Base-by-base conservation (phyloP, 768 basidiomycete species). In the Suillus clintonianus region DNA sequence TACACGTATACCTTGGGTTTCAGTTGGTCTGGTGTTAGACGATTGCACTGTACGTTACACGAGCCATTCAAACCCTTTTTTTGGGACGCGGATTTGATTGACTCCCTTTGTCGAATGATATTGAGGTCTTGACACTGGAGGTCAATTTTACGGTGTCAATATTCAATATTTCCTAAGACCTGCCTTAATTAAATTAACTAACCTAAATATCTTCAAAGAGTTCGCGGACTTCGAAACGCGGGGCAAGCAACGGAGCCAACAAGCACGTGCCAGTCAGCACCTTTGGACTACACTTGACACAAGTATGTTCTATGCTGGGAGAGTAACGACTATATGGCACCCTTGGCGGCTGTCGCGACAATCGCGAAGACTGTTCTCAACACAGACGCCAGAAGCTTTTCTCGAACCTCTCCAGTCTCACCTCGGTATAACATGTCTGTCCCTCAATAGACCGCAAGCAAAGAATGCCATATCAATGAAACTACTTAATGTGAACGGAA, bases 391-490 rank as follows among this genome's bases (percentile, higher is more conserved):
- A 5, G 78, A 80, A 62, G 81, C 75, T 14, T 81, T 76, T 68
- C 77, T 91, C 32, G 83, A 89, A 70, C 81, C 82, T 22, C 71
- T 86, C 17, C 67, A 74, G 34, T 80, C 82, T 17, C 80, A 86
- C 67, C 86, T 87, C 9, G 92, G 92, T 9, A 82, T 95, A 57
- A 81, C 85, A 22, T 90, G 83, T 67, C 81, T 96, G 22, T 86
- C 86, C n/a, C 85, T 96, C 63, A 91, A 95, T 71, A 82, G 92
- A 64, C 91, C 93, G 9, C 83, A 89, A 68, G 88, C 86, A 69
- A 94, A 89, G 83, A 97, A 97, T 78, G 93, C 95, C 24, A 92
- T 97, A 51, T 95, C 93, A 3, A 77, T 86, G 64, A 79, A 79
- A 41, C 82, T 97, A 66, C 80, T 97, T 37, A 79, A 85, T 79